These are phyloP conservation scores for Starmerella apicola DNA, from an alignment of 805 yeast genomes.

Conservation along the genomic window DNA sequence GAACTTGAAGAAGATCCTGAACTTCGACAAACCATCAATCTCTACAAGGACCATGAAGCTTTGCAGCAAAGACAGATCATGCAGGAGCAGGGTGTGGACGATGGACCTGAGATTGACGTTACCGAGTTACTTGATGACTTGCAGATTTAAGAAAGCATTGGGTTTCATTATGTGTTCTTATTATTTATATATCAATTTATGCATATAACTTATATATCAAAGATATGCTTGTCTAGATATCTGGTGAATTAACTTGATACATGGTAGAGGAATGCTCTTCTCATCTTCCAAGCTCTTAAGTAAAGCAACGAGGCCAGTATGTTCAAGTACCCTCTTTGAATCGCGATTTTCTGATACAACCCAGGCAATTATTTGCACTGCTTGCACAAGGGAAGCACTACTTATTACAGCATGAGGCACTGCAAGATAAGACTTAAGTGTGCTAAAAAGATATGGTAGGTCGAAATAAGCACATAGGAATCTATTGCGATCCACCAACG, in stretches of 20 bases:
- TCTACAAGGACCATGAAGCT: constrained; percentile 52
- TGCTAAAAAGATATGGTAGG: constrained; percentile 4
- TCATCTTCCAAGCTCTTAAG: constrained; percentile 1
- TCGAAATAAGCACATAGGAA: constrained; percentile 8
- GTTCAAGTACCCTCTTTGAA: background rate
- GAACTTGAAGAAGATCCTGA: constrained; percentile 96
- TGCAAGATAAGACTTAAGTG: constrained; percentile 5
- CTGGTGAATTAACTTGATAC: constrained; percentile 11
- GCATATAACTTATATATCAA: background rate
- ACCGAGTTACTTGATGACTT: constrained; percentile 91
- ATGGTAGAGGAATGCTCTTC: constrained; percentile 9
- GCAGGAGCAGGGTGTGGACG: too few relatives aligned
- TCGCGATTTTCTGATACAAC: constrained; percentile 1
- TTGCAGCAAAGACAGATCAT: constrained; percentile 19
- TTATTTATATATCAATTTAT: too few relatives aligned
- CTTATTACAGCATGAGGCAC: background rate
- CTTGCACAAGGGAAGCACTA: constrained; percentile 13
- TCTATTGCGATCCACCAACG: constrained; percentile 13
- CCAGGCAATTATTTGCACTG: constrained; percentile 13
- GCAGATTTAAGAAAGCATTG: constrained; percentile 47
- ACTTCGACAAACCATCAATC: constrained; percentile 76
- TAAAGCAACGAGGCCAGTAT: background rate
- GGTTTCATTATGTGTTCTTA: background rate
- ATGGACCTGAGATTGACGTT: constrained; percentile 77
- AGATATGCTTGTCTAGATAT: constrained; percentile 1